Evolutionary conservation across 345 rosid species (phyloP).

Genomic region (Cardiospermum halicacabum): DNA sequence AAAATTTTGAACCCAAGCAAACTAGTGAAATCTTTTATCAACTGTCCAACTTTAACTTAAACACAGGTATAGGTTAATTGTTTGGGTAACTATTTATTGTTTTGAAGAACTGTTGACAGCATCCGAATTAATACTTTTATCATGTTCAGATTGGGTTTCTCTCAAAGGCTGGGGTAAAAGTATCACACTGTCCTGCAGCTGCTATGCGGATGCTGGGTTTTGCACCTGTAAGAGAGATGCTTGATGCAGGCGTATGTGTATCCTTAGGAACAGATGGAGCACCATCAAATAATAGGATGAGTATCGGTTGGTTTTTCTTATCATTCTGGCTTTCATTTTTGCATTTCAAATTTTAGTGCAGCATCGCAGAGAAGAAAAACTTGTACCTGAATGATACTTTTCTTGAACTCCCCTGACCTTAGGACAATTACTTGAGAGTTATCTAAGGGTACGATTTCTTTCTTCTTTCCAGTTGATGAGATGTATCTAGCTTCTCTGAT

Average conservation of each 20-base stretch:
- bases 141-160: constrained; percentile 49
- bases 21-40: background rate
- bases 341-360: constrained; percentile 5
- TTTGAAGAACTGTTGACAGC: constrained; percentile 8
- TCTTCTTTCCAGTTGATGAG: constrained; percentile 53
- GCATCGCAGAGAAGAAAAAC: background rate
- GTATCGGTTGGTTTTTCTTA: constrained; percentile 47
- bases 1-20: too few species aligned
- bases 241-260: constrained; percentile 51
- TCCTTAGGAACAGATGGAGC: constrained; percentile 87
- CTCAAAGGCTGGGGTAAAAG: constrained; percentile 57
- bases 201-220: constrained; percentile 83
- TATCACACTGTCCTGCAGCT: constrained; percentile 72
- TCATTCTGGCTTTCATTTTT: constrained; percentile 6
- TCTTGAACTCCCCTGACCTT: background rate
- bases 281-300: constrained; percentile 76
- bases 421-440: background rate
- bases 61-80: background rate
- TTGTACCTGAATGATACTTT: background rate
- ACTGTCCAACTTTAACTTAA: constrained; percentile 3
- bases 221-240: constrained; percentile 64
- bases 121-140: background rate
- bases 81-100: background rate
- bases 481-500: constrained; percentile 67
- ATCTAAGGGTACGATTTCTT: constrained; percentile 1